Base-by-base conservation (phyloP, 2,329 filamentous ascomycete species). In the Fonsecaea nubica region DNA sequence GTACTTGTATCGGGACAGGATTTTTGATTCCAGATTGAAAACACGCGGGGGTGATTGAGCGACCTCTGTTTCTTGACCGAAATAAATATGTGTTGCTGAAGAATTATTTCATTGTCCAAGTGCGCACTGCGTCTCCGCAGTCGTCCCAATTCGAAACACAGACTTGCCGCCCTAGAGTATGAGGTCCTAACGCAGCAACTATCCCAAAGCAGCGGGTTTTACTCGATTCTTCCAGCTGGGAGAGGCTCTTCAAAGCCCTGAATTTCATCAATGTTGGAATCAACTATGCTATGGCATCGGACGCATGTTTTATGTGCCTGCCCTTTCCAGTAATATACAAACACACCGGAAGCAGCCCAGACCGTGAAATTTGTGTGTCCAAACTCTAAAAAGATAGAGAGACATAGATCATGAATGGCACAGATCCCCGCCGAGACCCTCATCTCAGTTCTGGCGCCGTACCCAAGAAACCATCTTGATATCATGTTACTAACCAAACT, bases 401-500 rank as follows among this genome's bases (percentile, higher is more conserved):
- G 45, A 21, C 45, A 10, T 50, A 50, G 45, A 50, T 50, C 45
- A 21, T 50, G 45, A 50, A 50, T 13, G 3, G 45, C 45, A 50
- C 40, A n/a, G 45, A 50, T 25, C 25, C 21, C 12, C 15, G 0
- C 25, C 45, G 45, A 50, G 45, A 18, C 45, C 18, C 18, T 25
- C 45, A 18, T 50, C 45, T 50, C 18, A 13, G 15, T 55, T 21
- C 25, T 25, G 18, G 56, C 32, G 25, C 25, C 38, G 25, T 21
- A 21, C n/a, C 33, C 18, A 30, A 40, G 32, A 38, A 52, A 12
- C 9, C 18, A 18, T 15, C 33, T 42, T 32, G 9, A 12, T 7
- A 18, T 65, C 56, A 68, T 25, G 35, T 38, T 13, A 72, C 63
- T 40, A 72, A 32, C 66, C 66, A 72, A 36, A 66, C 58, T n/a